Percentiles rank a stretch among this genome's conserved stretches.
Evolutionary conservation across 2,329 filamentous ascomycete genomes (phyloP).

Genomic region (Pseudocercospora pini-densiflorae): DNA sequence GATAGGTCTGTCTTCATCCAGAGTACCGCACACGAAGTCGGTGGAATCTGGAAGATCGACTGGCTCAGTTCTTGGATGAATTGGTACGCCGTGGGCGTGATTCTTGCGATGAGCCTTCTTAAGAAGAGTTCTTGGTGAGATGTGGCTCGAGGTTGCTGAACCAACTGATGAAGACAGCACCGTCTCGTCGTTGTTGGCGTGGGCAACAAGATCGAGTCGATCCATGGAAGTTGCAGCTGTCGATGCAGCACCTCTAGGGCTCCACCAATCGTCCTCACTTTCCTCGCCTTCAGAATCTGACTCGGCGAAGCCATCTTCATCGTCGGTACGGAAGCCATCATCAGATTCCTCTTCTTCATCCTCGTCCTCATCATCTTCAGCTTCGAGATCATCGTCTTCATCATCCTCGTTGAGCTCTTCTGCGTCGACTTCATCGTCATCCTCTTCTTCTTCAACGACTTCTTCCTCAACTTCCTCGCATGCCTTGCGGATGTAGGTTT

Average conservation of each 20-base stretch:
- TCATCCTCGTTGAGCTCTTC: conserved; percentile 57
- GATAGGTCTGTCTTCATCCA: conserved; percentile 93
- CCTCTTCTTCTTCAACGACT: conserved; percentile 66
- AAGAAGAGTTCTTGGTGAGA: conserved; percentile 18
- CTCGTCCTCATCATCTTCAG: conserved; percentile 59
- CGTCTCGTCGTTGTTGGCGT: conserved; percentile 51
- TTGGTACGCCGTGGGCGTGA: conserved; percentile 45
- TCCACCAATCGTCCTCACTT: conserved; percentile 72
- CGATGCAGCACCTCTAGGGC: conserved; percentile 57
- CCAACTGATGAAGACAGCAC: conserved; percentile 60
- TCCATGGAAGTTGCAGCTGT: conserved; percentile 61
- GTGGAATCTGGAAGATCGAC: conserved; percentile 95
- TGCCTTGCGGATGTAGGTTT: conserved; percentile 83
- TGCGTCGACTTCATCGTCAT: conserved; percentile 46
- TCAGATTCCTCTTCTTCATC: conserved; percentile 62
- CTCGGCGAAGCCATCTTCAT: conserved; percentile 72
- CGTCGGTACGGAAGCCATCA: conserved; percentile 80
- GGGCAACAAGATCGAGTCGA: conserved; percentile 52
- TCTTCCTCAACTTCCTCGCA: conserved; percentile 92
- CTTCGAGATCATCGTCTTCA: conserved; percentile 47
- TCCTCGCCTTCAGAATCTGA: conserved; percentile 71
- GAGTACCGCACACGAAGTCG: conserved; percentile 97
- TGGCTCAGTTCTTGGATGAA: conserved; percentile 29
- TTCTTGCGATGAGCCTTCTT: conserved; percentile 24
- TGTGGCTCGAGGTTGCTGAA: conserved; percentile 48